Percentiles rank a stretch among this genome's conserved stretches.
Evolutionary conservation across 352 stramenopile genomes (phyloP).

Genomic region (Peronospora belbahrii): DNA sequence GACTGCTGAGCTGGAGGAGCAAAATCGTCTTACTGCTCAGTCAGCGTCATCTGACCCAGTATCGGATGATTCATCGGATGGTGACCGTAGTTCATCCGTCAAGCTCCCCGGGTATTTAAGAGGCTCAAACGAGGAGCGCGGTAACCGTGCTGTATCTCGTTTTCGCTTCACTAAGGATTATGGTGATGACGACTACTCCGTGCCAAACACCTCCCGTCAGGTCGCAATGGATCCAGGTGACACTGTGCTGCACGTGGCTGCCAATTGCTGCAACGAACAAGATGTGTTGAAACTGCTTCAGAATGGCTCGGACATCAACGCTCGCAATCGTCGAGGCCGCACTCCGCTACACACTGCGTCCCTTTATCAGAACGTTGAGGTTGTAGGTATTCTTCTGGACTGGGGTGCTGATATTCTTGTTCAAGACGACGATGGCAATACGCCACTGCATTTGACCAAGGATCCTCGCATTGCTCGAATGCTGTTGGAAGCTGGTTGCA

Average conservation of each 20-base stretch:
- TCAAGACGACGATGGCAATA: conserved; percentile 81
- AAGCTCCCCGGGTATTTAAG: conserved; percentile 15
- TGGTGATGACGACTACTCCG: conserved; percentile 36
- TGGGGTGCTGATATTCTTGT: conserved; percentile 75
- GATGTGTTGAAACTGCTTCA: conserved; percentile 81
- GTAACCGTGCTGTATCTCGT: conserved; percentile 42
- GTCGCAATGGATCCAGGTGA: conserved; percentile 83
- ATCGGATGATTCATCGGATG: conserved; percentile 67
- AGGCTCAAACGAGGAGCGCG: conserved; percentile 13
- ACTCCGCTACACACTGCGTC: conserved; percentile 80
- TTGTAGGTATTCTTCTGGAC: conserved; percentile 72
- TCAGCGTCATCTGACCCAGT: conserved; percentile 58
- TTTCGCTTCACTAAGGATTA: conserved; percentile 85
- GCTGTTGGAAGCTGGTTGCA: conserved; percentile 74
- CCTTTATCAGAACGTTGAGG: conserved; percentile 74
- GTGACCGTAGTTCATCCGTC: conserved; percentile 31
- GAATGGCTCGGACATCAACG: conserved; percentile 83
- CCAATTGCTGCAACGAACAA: conserved; percentile 82
- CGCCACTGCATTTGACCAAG: conserved; percentile 71
- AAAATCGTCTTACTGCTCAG: conserved; percentile 53
- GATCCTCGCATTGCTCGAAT: conserved; percentile 72
- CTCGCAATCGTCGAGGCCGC: conserved; percentile 63
- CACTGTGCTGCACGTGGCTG: conserved; percentile 79
- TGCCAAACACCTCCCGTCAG: conserved; percentile 49
- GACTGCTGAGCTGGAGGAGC: conserved; percentile 42